phyloP scores from a whole-genome alignment of 495 filamentous ascomycete genomes.

The Copromyces sp. region DNA sequence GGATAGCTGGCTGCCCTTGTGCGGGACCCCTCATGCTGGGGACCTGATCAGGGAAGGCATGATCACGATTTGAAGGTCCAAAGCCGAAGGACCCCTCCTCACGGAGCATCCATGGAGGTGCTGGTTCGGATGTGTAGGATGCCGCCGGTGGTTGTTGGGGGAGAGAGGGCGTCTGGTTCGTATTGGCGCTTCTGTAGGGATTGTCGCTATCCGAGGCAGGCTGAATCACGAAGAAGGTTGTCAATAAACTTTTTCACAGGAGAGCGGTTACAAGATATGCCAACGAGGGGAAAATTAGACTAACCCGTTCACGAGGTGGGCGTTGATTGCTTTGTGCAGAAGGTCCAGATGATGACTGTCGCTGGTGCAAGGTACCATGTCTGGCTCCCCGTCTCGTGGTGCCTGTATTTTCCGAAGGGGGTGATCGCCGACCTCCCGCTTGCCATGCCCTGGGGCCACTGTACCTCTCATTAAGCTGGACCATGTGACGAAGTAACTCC shows the following conservation, averaged over 20 bases:
- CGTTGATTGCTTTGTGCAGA: neutral
- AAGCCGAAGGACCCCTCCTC: neutral
- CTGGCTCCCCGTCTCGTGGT: conserved; percentile 28
- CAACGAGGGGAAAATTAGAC: neutral
- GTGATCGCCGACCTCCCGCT: conserved; percentile 28
- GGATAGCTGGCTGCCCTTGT: neutral
- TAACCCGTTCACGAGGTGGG: neutral
- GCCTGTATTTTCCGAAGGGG: conserved; percentile 26
- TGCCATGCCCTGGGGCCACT: conserved; percentile 6
- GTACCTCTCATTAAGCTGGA: conserved; percentile 3
- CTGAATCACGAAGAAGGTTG: neutral
- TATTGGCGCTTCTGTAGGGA: neutral
- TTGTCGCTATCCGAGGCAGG: neutral
- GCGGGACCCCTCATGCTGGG: neutral
- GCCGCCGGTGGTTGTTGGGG: neutral
- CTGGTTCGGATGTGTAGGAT: neutral
- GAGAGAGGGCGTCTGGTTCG: neutral
- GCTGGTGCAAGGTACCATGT: conserved; percentile 18
- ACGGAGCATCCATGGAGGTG: neutral
- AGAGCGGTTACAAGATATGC: neutral
- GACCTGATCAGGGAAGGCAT: neutral
- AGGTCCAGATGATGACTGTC: conserved; percentile 5
- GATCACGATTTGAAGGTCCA: neutral
- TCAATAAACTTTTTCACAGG: neutral
- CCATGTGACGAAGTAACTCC: neutral